These are phyloP conservation scores for Cystobasidium sp. DNA, from an alignment of 1,284 basidiomycete species.

Conservation along the genomic window DNA sequence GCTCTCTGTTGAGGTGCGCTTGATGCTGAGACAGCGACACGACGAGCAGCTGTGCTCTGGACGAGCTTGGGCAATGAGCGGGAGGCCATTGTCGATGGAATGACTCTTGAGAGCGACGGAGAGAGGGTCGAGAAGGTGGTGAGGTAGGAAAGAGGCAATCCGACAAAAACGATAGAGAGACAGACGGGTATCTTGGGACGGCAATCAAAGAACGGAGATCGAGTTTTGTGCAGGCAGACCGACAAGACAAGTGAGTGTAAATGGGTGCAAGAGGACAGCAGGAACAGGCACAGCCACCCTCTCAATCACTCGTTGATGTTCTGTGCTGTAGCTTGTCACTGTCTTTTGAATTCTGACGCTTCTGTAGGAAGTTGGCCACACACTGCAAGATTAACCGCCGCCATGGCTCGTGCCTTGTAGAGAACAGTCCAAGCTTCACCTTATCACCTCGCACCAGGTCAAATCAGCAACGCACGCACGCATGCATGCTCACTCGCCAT, in stretches of 20 bases:
- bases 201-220: slow-evolving; percentile 16
- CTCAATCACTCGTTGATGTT: too few relatives aligned
- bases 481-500: slow-evolving; percentile 40
- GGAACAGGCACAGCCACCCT: too few relatives aligned
- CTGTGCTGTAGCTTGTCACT: too few relatives aligned
- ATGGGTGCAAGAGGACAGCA: too few relatives aligned
- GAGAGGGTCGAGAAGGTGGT: neutral
- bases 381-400: too few relatives aligned
- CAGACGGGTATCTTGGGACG: neutral
- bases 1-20: slow-evolving; percentile 13
- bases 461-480: neutral
- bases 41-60: slow-evolving; percentile 15
- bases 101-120: neutral
- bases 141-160: neutral
- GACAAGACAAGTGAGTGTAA: neutral
- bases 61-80: slow-evolving; percentile 23
- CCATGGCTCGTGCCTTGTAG: neutral
- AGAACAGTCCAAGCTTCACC: neutral
- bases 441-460: neutral
- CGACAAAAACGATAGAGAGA: neutral
- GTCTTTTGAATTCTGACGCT: too few relatives aligned
- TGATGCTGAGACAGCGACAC: slow-evolving; percentile 1
- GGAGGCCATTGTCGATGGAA: slow-evolving; percentile 26
- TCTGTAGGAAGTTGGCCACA: too few relatives aligned
- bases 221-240: neutral